A percentile compares a stretch with the other conserved stretches of the same genome.
phyloP scores from a whole-genome alignment of 441 rosid genomes.

The Gossypium gossypioides region DNA sequence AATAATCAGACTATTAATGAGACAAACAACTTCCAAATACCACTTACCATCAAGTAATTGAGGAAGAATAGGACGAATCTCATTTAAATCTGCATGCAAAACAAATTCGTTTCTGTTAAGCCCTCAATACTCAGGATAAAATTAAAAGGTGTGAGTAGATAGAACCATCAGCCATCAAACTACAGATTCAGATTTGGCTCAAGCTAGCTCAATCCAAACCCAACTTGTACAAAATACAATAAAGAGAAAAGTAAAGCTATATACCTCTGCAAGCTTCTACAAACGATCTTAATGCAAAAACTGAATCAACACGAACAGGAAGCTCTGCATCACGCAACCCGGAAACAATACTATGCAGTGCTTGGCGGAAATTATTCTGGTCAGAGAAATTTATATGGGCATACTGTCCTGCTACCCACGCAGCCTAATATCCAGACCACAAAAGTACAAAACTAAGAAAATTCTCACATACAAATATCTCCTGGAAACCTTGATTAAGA shows the following conservation, averaged over 20 bases:
- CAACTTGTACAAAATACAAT: neutral
- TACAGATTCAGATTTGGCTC: neutral
- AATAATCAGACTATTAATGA: neutral
- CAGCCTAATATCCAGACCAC: slow-evolving; percentile 52
- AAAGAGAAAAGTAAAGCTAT: neutral
- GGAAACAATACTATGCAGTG: slow-evolving; percentile 77
- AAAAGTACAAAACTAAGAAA: neutral
- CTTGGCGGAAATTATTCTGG: slow-evolving; percentile 70
- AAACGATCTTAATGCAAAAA: slow-evolving; percentile 88
- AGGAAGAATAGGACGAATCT: slow-evolving; percentile 93
- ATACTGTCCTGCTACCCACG: slow-evolving; percentile 99
- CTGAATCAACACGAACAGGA: slow-evolving; percentile 98
- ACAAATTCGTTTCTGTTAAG: slow-evolving; percentile 1
- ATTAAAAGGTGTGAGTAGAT: neutral
- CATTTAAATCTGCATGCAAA: slow-evolving; percentile 65
- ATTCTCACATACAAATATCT: neutral
- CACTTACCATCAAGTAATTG: slow-evolving; percentile 84
- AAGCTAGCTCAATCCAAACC: neutral
- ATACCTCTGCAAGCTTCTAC: slow-evolving; percentile 91
- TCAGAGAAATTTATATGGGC: slow-evolving; percentile 77
- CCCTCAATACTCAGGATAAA: neutral
- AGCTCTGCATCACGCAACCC: slow-evolving; percentile 92
- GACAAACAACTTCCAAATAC: slow-evolving; percentile 3
- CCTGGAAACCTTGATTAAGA: neutral
- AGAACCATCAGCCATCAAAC: neutral